Evolutionary conservation across 306 rosid genomes (phyloP), one percentile per base, ranked within the genome.

Genomic region (Pueraria montana): DNA sequence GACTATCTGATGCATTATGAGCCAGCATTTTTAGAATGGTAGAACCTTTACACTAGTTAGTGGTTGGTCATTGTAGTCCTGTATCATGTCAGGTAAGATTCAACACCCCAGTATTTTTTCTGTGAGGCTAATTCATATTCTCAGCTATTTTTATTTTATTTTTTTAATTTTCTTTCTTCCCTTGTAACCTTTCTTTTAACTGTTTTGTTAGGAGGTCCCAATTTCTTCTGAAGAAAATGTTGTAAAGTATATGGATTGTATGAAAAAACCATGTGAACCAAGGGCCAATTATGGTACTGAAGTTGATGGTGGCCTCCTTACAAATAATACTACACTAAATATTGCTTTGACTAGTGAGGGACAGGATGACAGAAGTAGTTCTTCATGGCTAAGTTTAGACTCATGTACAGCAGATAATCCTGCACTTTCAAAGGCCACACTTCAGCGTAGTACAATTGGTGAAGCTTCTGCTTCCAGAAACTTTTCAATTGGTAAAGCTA

Each of bases 361-460:
- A 63, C 89, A 80, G 72, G 89, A 91, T 46, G 92, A 87, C 79
- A 59, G 82, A 55, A 86, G 93, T 71, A 82, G 61, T 53, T 81
- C 87, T 42, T 89, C 94, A 21, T 91, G 97, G 94, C 77, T 92
- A 62, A 87, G 92, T 83, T 86, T 90, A 79, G 94, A 95, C 87
- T 89, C 97, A 48, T 78, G 78, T 78, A 26, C 86, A n/a, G 82
- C 89, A 2, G 88, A 87, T 63, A 68, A 71, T 80, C 82, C 64
- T 81, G 77, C 48, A 21, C 61, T 10, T 74, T 48, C 85, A 9
- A 84, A 80, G 50, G 42, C 66, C 4, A 34, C 66, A 64, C 86
- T 50, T 55, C 85, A 78, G 11, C 56, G n/a, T 55, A 72, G 68
- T 78, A 53, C 42, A 36, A 24, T 43, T 12, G 64, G 84, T 26